Conservation (phyloP, 129 eudicot species). For the sunflower (Helianthus annuus) region DNA sequence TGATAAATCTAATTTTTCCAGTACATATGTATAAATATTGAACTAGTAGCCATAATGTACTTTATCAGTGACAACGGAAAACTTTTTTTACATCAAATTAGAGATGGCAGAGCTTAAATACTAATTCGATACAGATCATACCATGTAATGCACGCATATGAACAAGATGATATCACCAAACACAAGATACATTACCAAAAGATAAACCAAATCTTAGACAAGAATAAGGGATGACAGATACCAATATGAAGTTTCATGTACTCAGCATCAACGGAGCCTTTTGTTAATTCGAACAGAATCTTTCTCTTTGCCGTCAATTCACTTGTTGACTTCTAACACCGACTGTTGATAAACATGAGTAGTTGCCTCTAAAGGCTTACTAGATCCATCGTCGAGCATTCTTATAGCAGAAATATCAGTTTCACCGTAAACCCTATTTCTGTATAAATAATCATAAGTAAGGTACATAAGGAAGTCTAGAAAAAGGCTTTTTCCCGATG, state of each 20-base stretch:
- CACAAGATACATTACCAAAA: conserved; percentile 8
- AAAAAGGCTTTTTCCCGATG: conserved; percentile 64
- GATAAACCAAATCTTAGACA: conserved; percentile 4
- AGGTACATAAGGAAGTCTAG: conserved; percentile 83
- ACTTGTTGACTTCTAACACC: conserved; percentile 31
- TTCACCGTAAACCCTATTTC: conserved; percentile 43
- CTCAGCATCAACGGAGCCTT: conserved; percentile 17
- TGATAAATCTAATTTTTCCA: neutral
- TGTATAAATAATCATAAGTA: conserved; percentile 58
- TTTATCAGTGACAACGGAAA: neutral
- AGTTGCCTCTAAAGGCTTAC: conserved; percentile 32
- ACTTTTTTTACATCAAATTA: too few species aligned
- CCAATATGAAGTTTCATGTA: conserved; percentile 26
- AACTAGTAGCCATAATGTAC: conserved; percentile 9
- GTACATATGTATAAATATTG: neutral
- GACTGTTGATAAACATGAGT: conserved; percentile 30
- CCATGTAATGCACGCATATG: conserved; percentile 12
- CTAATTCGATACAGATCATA: conserved; percentile 7
- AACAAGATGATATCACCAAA: conserved; percentile 1
- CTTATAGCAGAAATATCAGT: conserved; percentile 31
- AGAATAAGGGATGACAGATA: conserved; percentile 15
- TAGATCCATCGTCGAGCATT: conserved; percentile 33
- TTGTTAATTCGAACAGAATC: neutral
- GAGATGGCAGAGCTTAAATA: neutral
- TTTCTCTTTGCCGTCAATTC: conserved; percentile 21